phyloP scores from a whole-genome alignment of 2,329 filamentous ascomycete species.

The Nannizziopsis barbatae region DNA sequence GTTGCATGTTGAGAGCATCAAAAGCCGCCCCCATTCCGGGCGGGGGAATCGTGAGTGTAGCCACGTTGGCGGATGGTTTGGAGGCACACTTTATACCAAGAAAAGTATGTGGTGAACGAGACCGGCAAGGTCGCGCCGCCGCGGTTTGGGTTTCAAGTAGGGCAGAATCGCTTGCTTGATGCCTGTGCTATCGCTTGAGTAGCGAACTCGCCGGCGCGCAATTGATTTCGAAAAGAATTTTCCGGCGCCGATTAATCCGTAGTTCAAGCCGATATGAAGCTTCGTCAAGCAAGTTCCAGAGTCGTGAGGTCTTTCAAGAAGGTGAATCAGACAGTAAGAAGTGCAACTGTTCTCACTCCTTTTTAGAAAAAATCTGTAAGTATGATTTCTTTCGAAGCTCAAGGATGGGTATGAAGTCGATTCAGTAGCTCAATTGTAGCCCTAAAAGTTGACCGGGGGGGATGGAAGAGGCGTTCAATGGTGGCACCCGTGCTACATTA shows the following conservation, averaged over 20 bases:
- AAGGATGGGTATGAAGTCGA: background rate
- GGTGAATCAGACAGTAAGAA: no score
- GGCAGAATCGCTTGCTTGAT: background rate
- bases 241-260: no score
- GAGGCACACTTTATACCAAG: background rate
- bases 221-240: no score
- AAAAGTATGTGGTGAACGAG: background rate
- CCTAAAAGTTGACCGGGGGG: constrained; percentile 2
- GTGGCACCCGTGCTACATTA: constrained; percentile 12
- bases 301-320: no score
- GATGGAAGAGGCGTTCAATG: constrained; percentile 10
- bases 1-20: constrained; percentile 49
- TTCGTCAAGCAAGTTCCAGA: background rate
- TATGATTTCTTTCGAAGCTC: background rate
- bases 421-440: background rate
- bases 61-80: constrained; percentile 38
- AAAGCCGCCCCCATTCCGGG: constrained; percentile 52
- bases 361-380: background rate
- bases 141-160: background rate
- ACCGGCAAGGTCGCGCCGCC: background rate
- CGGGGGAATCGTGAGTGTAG: constrained; percentile 50
- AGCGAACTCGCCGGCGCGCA: no score
- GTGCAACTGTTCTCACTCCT: no score
- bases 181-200: no score
- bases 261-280: background rate